Base-by-base conservation (phyloP, 768 basidiomycete species). In the Serendipita sp. region DNA sequence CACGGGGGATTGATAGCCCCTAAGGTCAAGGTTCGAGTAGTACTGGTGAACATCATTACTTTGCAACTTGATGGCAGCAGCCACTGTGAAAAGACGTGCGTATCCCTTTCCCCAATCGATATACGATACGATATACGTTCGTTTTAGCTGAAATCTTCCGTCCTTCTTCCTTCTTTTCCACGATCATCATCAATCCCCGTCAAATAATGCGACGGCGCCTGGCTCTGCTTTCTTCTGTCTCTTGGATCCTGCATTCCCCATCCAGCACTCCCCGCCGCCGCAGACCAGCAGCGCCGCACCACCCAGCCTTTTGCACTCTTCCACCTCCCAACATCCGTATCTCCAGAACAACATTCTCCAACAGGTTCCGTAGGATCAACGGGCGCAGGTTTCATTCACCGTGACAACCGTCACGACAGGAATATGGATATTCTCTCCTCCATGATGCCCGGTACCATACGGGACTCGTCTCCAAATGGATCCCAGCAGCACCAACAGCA, bases 261-360 rank as follows among this genome's bases (percentile, higher is more conserved):
- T 60, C 16, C 35, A 60, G 56, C 56, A 10, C 56, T 60, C 35
- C 56, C 56, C 56, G 56, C 18, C 56, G 56, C 18, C 36, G 34
- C 18, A 23, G 23, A 23, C 35, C 56, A 60, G 56, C 56, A n/a
- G 4, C 56, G 56, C 36, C 23, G 23, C 23, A 23, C 23, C 23
- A 32, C 10, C 28, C 34, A 30, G 56, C 56, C 56, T n/a, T 60
- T 60, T 38, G 28, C 16, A 60, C 36, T 38, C 28, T 38, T 60
- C 30, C 56, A 34, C 56, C n/a, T n/a, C 36, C 56, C 23, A 36
- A 11, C 56, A 38, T 18, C 18, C 16, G 35, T 30, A n/a, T 35
- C 56, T n/a, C 56, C 56, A 60, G 56, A 60, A 28, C 56, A 28
- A 60, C 28, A 28, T 8, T 60, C 56, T 60, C 56, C 56, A 30